These are phyloP conservation scores for Thraustotheca clavata DNA, from an alignment of 352 stramenopile species.

Conservation along the genomic window DNA sequence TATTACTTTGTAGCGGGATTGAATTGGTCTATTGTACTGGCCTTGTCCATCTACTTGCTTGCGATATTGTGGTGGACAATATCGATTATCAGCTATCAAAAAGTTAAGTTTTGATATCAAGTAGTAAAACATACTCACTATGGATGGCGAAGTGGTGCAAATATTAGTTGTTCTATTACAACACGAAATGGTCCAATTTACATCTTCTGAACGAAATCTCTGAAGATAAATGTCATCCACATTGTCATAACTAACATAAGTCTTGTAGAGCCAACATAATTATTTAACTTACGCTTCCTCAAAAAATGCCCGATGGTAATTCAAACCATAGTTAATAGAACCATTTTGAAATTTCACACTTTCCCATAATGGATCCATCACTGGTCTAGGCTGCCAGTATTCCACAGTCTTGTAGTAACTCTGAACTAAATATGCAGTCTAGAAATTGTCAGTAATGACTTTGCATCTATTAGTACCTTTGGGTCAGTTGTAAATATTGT, in stretches of 20 bases:
- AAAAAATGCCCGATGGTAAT: constrained; percentile 94
- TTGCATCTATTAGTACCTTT: neutral
- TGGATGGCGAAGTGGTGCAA: constrained; percentile 10
- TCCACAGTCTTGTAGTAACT: constrained; percentile 95
- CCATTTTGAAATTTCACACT: constrained; percentile 79
- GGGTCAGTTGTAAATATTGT: constrained; percentile 48
- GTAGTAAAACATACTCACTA: constrained; percentile 1
- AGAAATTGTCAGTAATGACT: neutral
- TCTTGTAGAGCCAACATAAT: neutral
- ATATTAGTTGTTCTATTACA: constrained; percentile 47
- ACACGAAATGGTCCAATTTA: constrained; percentile 88
- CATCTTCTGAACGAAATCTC: constrained; percentile 92
- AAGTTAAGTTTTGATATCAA: neutral
- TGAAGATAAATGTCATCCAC: constrained; percentile 97
- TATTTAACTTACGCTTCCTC: constrained; percentile 31
- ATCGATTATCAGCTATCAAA: neutral
- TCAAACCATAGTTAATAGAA: constrained; percentile 88
- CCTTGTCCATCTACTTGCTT: constrained; percentile 40
- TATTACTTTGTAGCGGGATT: constrained; percentile 75
- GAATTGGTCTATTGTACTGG: constrained; percentile 47
- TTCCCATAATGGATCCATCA: constrained; percentile 97
- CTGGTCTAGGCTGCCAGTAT: constrained; percentile 89
- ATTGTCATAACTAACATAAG: constrained; percentile 83
- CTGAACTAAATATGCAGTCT: constrained; percentile 80
- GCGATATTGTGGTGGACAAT: constrained; percentile 9